A percentile compares a stretch with the other conserved stretches of the same genome.
phyloP scores from a whole-genome alignment of 2,329 filamentous ascomycete genomes.

The Sclerotinia minor region DNA sequence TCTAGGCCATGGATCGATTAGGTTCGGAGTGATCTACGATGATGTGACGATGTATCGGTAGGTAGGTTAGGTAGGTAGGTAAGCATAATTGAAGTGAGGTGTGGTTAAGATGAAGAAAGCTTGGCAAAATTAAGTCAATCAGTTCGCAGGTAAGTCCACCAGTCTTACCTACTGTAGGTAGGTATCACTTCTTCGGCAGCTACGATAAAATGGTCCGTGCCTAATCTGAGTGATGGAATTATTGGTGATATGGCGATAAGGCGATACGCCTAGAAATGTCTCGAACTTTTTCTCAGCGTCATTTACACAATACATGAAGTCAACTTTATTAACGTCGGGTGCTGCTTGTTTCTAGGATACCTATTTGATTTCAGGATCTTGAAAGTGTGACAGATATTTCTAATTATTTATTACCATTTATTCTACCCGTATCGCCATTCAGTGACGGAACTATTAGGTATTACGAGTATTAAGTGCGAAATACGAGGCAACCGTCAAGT shows the following conservation, averaged over 20 bases:
- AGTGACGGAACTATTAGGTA: not conserved
- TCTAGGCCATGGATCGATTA: not conserved
- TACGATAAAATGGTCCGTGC: slow-evolving; percentile 12
- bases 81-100: slow-evolving; percentile 13
- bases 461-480: not conserved
- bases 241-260: slow-evolving; percentile 6
- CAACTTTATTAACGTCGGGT: not conserved
- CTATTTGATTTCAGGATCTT: not conserved
- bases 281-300: slow-evolving; percentile 2
- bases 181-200: slow-evolving; percentile 3
- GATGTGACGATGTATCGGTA: slow-evolving; percentile 4
- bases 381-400: not conserved
- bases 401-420: not conserved
- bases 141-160: too few relatives aligned
- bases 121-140: not conserved
- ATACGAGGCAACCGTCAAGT: not conserved
- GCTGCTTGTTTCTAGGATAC: not conserved
- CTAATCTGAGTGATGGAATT: slow-evolving; percentile 5
- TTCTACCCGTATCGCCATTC: not conserved
- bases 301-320: not conserved
- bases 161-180: too few relatives aligned
- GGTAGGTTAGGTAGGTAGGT: too few relatives aligned
- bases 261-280: slow-evolving; percentile 5
- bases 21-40: not conserved
- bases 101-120: slow-evolving; percentile 8